phyloP scores from a whole-genome alignment of 192 early-diverging fungal species.

The Linnemannia hyalina region DNA sequence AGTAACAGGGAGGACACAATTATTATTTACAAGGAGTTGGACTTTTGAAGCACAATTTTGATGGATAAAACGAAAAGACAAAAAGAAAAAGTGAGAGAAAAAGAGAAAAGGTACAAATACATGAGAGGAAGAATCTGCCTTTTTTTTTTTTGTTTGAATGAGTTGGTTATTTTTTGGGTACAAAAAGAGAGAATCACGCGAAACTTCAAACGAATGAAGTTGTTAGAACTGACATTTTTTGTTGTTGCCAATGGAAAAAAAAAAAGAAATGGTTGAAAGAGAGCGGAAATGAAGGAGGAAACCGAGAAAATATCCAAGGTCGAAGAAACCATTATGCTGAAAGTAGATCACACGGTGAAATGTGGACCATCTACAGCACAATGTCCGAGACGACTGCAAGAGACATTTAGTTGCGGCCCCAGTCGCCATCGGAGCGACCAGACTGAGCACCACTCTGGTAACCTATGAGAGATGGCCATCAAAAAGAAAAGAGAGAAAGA shows the following conservation, averaged over 20 bases:
- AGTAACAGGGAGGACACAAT: slow-evolving; percentile 19
- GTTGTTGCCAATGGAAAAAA: slow-evolving; percentile 3
- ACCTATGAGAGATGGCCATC: neutral
- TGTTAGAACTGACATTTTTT: slow-evolving; percentile 4
- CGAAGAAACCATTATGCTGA: neutral
- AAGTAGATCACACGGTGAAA: neutral
- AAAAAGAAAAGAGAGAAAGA: neutral
- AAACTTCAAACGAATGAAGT: neutral
- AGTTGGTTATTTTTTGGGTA: slow-evolving; percentile 4
- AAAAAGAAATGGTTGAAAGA: neutral
- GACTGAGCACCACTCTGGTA: slow-evolving; percentile 21
- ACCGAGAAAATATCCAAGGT: neutral
- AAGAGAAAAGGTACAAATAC: slow-evolving; percentile 31
- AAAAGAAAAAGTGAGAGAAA: slow-evolving; percentile 16
- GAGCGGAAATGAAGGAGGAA: neutral
- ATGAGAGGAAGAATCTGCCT: slow-evolving; percentile 28
- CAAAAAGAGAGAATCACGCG: slow-evolving; percentile 4
- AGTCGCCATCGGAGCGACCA: slow-evolving; percentile 50
- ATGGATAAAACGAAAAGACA: slow-evolving; percentile 23
- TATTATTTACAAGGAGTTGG: slow-evolving; percentile 29
- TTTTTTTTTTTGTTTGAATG: slow-evolving; percentile 1
- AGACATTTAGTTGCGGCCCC: slow-evolving; percentile 28
- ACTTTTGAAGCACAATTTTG: slow-evolving; percentile 16
- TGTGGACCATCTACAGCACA: neutral
- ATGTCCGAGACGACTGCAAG: neutral